Conservation (phyloP, 495 filamentous ascomycete genomes). For the Tuber indicum region DNA sequence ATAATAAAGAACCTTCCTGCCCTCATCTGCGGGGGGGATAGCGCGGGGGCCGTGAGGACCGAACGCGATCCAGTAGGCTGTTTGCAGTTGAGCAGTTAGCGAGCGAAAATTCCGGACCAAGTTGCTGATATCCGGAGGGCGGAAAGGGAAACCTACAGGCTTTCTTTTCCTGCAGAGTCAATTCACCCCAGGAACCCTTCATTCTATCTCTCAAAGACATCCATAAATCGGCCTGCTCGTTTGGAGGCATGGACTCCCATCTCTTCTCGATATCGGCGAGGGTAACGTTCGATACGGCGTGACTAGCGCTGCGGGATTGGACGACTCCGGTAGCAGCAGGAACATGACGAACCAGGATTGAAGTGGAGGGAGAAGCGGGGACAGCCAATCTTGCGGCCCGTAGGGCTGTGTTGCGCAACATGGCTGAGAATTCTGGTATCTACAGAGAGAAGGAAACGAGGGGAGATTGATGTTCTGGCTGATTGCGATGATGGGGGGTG, state of each 20-base stretch:
- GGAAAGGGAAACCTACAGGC: slow-evolving; percentile 65
- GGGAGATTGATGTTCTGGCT: slow-evolving; percentile 22
- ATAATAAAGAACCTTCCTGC: slow-evolving; percentile 64
- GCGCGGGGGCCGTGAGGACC: slow-evolving; percentile 89
- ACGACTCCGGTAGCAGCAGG: slow-evolving; percentile 43
- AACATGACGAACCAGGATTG: slow-evolving; percentile 26
- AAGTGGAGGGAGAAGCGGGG: slow-evolving; percentile 19
- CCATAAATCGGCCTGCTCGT: slow-evolving; percentile 98
- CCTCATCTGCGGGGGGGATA: slow-evolving; percentile 71
- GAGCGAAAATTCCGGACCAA: slow-evolving; percentile 5
- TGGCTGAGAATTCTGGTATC: slow-evolving; percentile 26
- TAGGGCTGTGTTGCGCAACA: slow-evolving; percentile 37
- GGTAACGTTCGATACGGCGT: slow-evolving; percentile 95
- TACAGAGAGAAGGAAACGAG: slow-evolving; percentile 28
- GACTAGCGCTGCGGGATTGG: slow-evolving; percentile 62
- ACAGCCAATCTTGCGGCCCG: slow-evolving; percentile 33
- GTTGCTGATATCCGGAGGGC: slow-evolving; percentile 4
- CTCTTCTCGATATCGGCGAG: slow-evolving; percentile 98
- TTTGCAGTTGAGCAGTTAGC: slow-evolving; percentile 19
- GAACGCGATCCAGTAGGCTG: slow-evolving; percentile 98
- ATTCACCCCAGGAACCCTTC: slow-evolving; percentile 92
- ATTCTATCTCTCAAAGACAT: slow-evolving; percentile 95
- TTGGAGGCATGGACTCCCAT: slow-evolving; percentile 93
- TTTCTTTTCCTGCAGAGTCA: slow-evolving; percentile 96
- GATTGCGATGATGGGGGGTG: slow-evolving; percentile 14